Evolutionary conservation across 2,329 filamentous ascomycete species (phyloP), one percentile per base, ranked within the genome.

Genomic region (Botrytis cinerea): DNA sequence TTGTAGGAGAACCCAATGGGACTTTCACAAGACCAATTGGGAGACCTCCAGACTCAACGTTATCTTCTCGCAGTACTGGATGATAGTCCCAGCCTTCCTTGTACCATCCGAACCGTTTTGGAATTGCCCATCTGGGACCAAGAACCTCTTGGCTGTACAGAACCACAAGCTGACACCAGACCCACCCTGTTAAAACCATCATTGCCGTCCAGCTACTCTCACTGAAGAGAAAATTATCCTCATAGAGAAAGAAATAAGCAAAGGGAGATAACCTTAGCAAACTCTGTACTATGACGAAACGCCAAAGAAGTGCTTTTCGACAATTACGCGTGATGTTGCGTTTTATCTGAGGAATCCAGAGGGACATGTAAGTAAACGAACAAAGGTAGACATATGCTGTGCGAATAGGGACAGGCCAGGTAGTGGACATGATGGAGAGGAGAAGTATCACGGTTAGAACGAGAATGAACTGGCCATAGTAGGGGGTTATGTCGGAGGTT

Each of bases 31-130:
- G 87, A 0, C 94, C 94, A 73, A 97, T 93, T 0, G 95, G 94
- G 75, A 97, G 83, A 1, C 90, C 91, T 32, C 92, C 93, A 28
- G 92, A 90, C 84, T 97, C 93, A 63, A 93, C 83, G 74, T 91
- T 92, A 75, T 97, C 94, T 79, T 94, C 93, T 43, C 93, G 89
- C 35, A 99, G 86, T 4, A 97, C 87, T 0, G 94, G 95, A 81
- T 99, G 95, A 81, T 99, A 99, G 80, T 99, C 95, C 87, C 97
- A 99, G 1, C 92, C 93, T 73, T 90, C 88, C n/a, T 89, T 88
- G 75, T 86, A 84, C 89, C 89, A 91, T 69, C 88, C 87, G 2
- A 69, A 57, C 2, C 66, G 66, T 62, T 88, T 87, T 2, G 91
- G 91, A 0, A 98, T 84, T 72, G 94, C 94, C 83, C 96, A 95